These are phyloP conservation scores for Graphilbum sp. DNA, from an alignment of 2,329 filamentous ascomycete genomes.

Conservation along the genomic window DNA sequence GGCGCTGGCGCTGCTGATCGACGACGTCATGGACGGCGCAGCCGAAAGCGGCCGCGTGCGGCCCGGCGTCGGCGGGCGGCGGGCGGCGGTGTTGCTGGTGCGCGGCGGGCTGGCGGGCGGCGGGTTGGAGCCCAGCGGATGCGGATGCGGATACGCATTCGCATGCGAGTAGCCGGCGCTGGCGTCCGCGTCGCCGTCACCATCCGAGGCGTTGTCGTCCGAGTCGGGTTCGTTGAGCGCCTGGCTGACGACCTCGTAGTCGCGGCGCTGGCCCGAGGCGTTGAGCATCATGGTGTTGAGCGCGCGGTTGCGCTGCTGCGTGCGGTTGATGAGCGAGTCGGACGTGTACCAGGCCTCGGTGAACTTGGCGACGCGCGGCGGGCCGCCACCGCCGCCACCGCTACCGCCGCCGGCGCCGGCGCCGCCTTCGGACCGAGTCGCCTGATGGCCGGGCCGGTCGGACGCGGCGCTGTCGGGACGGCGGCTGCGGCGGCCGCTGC, in stretches of 20 bases:
- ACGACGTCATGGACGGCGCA: constrained; percentile 8
- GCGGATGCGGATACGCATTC: too few species aligned
- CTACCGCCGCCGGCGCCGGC: constrained; percentile 12
- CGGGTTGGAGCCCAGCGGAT: constrained; percentile 38
- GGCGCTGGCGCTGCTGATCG: constrained; percentile 3
- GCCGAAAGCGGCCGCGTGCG: too few species aligned
- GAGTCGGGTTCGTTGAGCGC: constrained; percentile 20
- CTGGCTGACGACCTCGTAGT: constrained; percentile 31
- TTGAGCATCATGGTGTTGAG: constrained; percentile 17
- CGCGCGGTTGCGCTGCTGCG: constrained; percentile 32
- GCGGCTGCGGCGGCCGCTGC: constrained; percentile 11
- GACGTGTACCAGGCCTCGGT: constrained; percentile 39
- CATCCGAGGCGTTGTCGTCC: constrained; percentile 14
- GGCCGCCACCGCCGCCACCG: constrained; percentile 1
- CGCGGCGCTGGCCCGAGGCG: constrained; percentile 17
- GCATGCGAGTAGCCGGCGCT: too few species aligned
- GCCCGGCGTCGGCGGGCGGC: too few species aligned
- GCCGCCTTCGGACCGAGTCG: too few species aligned
- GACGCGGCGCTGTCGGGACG: too few species aligned
- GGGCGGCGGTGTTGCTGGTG: too few species aligned
- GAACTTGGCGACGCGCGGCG: constrained; percentile 25
- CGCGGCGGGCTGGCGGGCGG: constrained; percentile 2
- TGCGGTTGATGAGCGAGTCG: constrained; percentile 36
- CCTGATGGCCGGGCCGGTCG: too few species aligned
- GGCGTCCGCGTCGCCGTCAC: constrained; percentile 15